Percentiles rank a stretch among this genome's conserved stretches.
phyloP scores from a whole-genome alignment of 148 eudicot genomes.

The Silene uniflora region DNA sequence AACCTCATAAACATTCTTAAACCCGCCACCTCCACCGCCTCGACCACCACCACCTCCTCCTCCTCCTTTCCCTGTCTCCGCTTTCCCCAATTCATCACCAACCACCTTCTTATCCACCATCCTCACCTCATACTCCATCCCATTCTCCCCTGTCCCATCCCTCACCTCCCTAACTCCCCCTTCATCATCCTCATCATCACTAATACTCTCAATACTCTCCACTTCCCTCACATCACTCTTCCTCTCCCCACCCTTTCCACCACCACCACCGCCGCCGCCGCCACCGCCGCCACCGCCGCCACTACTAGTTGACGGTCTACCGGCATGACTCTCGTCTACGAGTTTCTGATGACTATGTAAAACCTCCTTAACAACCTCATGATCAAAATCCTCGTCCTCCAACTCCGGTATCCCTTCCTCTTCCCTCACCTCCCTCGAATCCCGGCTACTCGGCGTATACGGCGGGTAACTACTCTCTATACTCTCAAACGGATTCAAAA shows the following conservation, averaged over 20 bases:
- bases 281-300: constrained; percentile 18
- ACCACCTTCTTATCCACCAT: constrained; percentile 93
- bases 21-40: constrained; percentile 18
- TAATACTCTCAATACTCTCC: constrained; percentile 27
- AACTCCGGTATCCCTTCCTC: constrained; percentile 97
- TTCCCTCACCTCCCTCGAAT: constrained; percentile 82
- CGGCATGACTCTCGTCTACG: constrained; percentile 34
- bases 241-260: constrained; percentile 22
- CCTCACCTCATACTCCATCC: constrained; percentile 78
- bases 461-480: constrained; percentile 54
- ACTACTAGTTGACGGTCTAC: constrained; percentile 2
- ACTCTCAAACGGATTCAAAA: constrained; percentile 72
- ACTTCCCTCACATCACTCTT: constrained; percentile 30
- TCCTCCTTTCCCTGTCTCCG: constrained; percentile 33
- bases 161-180: constrained; percentile 32
- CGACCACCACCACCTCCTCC: constrained; percentile 29
- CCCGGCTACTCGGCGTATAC: constrained; percentile 54
- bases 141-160: constrained; percentile 34
- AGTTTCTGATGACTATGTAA: constrained; percentile 57
- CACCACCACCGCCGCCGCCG: constrained; percentile 16
- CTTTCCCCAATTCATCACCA: constrained; percentile 32
- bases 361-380: constrained; percentile 86
- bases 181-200: constrained; percentile 24
- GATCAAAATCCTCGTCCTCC: constrained; percentile 72
- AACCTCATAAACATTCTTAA: constrained; percentile 55